phyloP scores from a whole-genome alignment of 2,329 filamentous ascomycete species.

The Trichophaea hybrida region DNA sequence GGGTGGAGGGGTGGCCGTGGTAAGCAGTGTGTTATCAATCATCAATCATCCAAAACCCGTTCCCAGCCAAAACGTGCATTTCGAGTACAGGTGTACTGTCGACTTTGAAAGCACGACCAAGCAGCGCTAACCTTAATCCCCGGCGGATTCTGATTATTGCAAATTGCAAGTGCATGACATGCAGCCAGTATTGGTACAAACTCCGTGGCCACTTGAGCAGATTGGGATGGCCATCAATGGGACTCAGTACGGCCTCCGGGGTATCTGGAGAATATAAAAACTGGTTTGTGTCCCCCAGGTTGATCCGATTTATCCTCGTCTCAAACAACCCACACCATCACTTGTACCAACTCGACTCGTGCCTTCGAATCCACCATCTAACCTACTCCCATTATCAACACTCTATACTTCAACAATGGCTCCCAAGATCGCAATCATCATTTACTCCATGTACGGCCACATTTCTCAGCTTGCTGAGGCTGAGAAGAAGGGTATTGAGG shows the following conservation, averaged over 20 bases:
- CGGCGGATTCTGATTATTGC: too few relatives aligned
- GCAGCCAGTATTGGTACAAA: too few relatives aligned
- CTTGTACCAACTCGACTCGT: neutral
- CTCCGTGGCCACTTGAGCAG: too few relatives aligned
- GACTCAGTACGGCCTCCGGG: too few relatives aligned
- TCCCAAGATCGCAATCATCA: conserved; percentile 84
- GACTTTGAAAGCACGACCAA: too few relatives aligned
- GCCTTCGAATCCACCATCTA: neutral
- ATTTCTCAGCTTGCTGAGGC: conserved; percentile 71
- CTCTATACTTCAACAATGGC: conserved; percentile 44
- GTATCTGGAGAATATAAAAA: too few relatives aligned
- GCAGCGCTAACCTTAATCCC: too few relatives aligned
- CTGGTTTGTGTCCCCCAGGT: neutral
- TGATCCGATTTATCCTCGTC: neutral
- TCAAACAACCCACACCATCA: neutral
- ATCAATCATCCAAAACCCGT: neutral
- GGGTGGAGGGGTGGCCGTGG: neutral
- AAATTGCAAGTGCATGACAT: too few relatives aligned
- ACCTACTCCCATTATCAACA: conserved; percentile 1
- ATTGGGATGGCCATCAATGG: too few relatives aligned
- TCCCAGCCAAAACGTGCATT: too few relatives aligned
- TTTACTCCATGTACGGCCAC: conserved; percentile 90
- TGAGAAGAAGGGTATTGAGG: conserved; percentile 79
- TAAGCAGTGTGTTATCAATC: neutral
- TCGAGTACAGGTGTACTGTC: too few relatives aligned